Evolutionary conservation across 2,329 filamentous ascomycete genomes (phyloP), one percentile per base, ranked within the genome.

Genomic region (Monilinia vaccinii-corymbosi): DNA sequence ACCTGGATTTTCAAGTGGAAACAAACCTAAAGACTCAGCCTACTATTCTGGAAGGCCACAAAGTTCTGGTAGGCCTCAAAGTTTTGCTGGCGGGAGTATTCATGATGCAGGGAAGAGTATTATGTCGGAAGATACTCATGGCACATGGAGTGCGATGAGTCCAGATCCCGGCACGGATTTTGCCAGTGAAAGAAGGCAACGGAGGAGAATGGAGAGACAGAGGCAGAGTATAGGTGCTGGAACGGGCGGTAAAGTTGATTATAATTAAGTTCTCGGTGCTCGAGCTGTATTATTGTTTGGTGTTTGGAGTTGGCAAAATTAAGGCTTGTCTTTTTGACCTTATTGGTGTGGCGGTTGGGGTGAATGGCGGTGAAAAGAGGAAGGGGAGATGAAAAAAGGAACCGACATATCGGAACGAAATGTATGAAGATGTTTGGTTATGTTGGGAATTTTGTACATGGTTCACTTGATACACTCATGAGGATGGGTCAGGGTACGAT

Each of bases 21-120:
- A 75, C 61, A 76, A 77, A 66, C 74, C 72, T 13, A 86, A 85
- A 66, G 83, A 86, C 67, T 83, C 81, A 48, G 81, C 81, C 10
- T 85, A 86, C 66, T 85, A 83, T 67, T 83, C 81, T 3, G 81
- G 80, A 8, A 73, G 74, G 61, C 73, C 77, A 2, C 61, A 58
- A 13, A 62, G 64, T 28, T 71, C 69, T 13, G 60, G 58, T 21
- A 62, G 64, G 21, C 73, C 77, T 2, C 60, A 58, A 11, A 62
- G 64, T 23, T 71, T 60, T 13, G 62, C 55, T n/a, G 49, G 34
- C 32, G 60, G 59, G 31, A 56, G 38, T 10, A 50, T 55, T 11
- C 50, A 45, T 13, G 61, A 55, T 18, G 52, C 61, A n/a, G 65
- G 51, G 2, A 59, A 21, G 48, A 69, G 67, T 62, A 50, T 67